A percentile compares a stretch with the other conserved stretches of the same genome.
These are phyloP conservation scores for Saccharum officinarum DNA, from an alignment of 176 grass and related monocot species.

Conservation along the genomic window DNA sequence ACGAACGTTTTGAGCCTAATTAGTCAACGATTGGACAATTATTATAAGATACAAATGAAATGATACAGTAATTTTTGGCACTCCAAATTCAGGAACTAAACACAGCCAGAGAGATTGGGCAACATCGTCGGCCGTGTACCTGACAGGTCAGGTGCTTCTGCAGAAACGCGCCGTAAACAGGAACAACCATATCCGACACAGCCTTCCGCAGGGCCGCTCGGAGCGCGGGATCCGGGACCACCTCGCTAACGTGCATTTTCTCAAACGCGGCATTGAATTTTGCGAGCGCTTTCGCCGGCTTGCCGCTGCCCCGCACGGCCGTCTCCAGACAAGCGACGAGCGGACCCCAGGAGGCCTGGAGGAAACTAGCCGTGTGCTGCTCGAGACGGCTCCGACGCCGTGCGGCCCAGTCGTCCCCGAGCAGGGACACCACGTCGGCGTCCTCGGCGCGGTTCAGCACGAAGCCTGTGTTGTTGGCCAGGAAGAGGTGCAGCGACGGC, in stretches of 20 bases:
- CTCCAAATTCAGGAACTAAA: too few relatives aligned
- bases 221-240: constrained; percentile 17
- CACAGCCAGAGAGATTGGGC: not conserved
- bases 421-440: not conserved
- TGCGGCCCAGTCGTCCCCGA: constrained; percentile 24
- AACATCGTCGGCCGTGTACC: too few relatives aligned
- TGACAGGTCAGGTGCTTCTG: not conserved
- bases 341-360: constrained; percentile 17
- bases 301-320: not conserved
- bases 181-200: constrained; percentile 11
- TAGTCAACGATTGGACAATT: too few relatives aligned
- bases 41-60: too few relatives aligned
- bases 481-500: constrained; percentile 14
- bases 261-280: constrained; percentile 30
- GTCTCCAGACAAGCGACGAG: constrained; percentile 18
- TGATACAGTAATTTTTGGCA: too few relatives aligned
- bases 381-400: not conserved
- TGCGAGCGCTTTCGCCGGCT: not conserved
- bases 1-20: too few relatives aligned
- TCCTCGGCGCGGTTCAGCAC: not conserved
- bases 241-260: not conserved
- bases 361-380: constrained; percentile 2
- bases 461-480: constrained; percentile 12
- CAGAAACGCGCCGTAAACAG: constrained; percentile 17
- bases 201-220: constrained; percentile 1